Evolutionary conservation across 2,329 filamentous ascomycete species (phyloP).

Genomic region (Ophiocordyceps australis): DNA sequence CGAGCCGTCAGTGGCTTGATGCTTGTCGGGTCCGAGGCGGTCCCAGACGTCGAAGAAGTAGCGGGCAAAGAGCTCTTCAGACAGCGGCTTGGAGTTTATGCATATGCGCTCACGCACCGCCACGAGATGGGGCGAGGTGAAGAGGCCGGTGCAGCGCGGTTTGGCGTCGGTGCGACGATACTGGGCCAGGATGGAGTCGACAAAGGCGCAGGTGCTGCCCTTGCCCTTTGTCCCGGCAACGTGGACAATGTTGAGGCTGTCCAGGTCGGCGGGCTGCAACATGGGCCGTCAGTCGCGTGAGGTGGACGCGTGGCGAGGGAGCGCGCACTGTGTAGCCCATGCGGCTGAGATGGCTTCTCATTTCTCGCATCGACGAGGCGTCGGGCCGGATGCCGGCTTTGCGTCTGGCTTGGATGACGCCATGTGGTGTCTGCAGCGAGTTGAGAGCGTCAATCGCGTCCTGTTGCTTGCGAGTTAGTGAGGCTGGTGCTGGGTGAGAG

Average conservation of each 20-base stretch:
- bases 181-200: slow-evolving; percentile 40
- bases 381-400: slow-evolving; percentile 59
- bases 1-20: slow-evolving; percentile 14
- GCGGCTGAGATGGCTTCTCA: slow-evolving; percentile 57
- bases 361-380: slow-evolving; percentile 53
- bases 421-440: slow-evolving; percentile 76
- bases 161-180: slow-evolving; percentile 18
- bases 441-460: slow-evolving; percentile 78
- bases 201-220: slow-evolving; percentile 53
- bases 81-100: slow-evolving; percentile 38
- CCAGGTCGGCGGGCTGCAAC: slow-evolving; percentile 25
- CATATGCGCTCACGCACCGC: slow-evolving; percentile 50
- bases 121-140: slow-evolving; percentile 52
- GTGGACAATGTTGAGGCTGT: slow-evolving; percentile 48
- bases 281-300: slow-evolving; percentile 1
- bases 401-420: slow-evolving; percentile 59
- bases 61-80: slow-evolving; percentile 37
- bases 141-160: slow-evolving; percentile 37
- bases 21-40: slow-evolving; percentile 20
- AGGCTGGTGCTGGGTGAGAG: neutral
- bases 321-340: slow-evolving; percentile 52
- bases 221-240: slow-evolving; percentile 65
- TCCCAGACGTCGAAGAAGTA: slow-evolving; percentile 57
- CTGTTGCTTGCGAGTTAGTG: slow-evolving; percentile 21
- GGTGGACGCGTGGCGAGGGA: neutral